Evolutionary conservation across 306 rosid species (phyloP).

Genomic region (Ochetophila trinervis): DNA sequence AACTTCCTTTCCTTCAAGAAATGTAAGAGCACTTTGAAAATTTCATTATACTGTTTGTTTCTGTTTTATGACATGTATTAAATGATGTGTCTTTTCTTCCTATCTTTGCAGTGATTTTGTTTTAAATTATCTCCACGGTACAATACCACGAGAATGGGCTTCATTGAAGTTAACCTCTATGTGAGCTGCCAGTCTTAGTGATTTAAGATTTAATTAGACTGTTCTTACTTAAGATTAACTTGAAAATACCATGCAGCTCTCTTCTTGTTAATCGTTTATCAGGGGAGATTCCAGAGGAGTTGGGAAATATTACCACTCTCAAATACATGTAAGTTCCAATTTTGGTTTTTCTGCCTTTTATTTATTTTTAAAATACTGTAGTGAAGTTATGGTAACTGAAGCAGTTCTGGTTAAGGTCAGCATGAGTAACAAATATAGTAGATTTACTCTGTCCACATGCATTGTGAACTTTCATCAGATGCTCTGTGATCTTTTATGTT

Average conservation of each 20-base stretch:
- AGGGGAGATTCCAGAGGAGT: conserved; percentile 70
- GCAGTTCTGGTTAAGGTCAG: conserved; percentile 8
- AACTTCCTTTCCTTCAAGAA: conserved; percentile 62
- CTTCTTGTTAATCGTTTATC: conserved; percentile 72
- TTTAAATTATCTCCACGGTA: conserved; percentile 63
- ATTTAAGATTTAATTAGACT: conserved; percentile 15
- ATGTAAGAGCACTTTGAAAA: conserved; percentile 50
- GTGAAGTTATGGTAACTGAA: conserved; percentile 17
- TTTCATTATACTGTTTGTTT: conserved; percentile 1
- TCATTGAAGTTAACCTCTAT: conserved; percentile 43
- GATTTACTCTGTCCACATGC: background rate
- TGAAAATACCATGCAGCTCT: conserved; percentile 56
- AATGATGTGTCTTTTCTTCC: background rate
- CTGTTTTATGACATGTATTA: background rate
- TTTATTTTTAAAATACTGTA: background rate
- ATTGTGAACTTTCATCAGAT: background rate
- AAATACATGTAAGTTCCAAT: conserved; percentile 51
- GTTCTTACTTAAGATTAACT: conserved; percentile 28
- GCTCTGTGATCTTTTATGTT: background rate
- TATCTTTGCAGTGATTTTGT: conserved; percentile 53
- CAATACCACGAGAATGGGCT: conserved; percentile 78
- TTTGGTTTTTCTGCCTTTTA: conserved; percentile 7
- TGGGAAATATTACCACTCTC: conserved; percentile 64
- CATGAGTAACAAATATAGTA: background rate
- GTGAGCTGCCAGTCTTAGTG: conserved; percentile 41